A percentile compares a stretch with the other conserved stretches of the same genome.
Evolutionary conservation across 202 grass and related monocot genomes (phyloP).

Genomic region (Cymbopogon flexuosus): DNA sequence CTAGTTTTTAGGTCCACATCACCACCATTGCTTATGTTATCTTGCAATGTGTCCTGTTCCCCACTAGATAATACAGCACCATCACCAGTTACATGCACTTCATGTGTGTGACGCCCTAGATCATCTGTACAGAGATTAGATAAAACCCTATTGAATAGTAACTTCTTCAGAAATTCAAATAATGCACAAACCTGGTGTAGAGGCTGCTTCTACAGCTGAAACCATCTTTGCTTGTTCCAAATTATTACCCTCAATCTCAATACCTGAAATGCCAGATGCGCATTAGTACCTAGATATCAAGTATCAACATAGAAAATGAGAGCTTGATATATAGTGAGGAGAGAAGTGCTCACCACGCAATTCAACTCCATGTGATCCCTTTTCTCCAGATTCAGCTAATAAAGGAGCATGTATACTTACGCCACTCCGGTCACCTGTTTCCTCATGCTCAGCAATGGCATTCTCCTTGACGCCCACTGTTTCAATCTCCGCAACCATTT

Average conservation of each 20-base stretch:
- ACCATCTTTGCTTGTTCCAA: too few species aligned
- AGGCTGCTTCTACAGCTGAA: neutral
- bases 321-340: neutral
- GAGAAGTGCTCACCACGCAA: neutral
- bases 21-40: neutral
- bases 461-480: neutral
- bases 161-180: neutral
- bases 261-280: conserved; percentile 30
- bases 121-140: conserved; percentile 33
- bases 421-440: neutral
- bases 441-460: conserved; percentile 9
- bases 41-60: neutral
- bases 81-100: conserved; percentile 8
- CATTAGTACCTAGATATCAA: neutral
- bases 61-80: conserved; percentile 10
- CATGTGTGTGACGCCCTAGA: conserved; percentile 3
- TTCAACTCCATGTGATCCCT: neutral
- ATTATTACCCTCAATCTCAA: conserved; percentile 11
- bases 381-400: neutral
- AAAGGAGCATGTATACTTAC: neutral
- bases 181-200: neutral
- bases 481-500: conserved; percentile 12
- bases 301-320: neutral
- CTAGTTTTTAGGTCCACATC: neutral
- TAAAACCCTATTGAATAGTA: neutral